Evolutionary conservation across 2,329 filamentous ascomycete species (phyloP).

Genomic region (Ophiostoma ulmi): DNA sequence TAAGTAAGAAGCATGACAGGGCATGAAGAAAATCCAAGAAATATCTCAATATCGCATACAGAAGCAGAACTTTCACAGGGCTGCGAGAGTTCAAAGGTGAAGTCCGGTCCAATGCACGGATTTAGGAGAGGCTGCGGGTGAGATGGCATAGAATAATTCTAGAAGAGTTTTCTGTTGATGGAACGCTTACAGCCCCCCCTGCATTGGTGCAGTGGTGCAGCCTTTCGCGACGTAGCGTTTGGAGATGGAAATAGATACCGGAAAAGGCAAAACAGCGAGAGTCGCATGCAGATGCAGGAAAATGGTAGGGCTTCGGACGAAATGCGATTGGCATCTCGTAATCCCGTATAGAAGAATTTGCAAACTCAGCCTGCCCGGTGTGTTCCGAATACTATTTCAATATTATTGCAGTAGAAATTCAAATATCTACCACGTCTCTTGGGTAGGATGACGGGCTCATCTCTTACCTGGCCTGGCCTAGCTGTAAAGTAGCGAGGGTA

Average conservation of each 20-base stretch:
- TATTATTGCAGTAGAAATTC: background rate
- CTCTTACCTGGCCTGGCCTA: background rate
- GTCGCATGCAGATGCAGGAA: background rate
- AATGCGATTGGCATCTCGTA: background rate
- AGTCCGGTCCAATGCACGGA: background rate
- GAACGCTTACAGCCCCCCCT: slow-evolving; percentile 1
- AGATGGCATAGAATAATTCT: slow-evolving; percentile 8
- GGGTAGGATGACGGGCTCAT: background rate
- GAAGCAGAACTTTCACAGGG: background rate
- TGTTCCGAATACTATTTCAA: background rate
- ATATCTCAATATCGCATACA: background rate
- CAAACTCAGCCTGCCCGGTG: background rate
- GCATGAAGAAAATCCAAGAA: background rate
- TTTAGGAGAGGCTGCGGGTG: slow-evolving; percentile 1
- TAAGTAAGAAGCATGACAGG: background rate
- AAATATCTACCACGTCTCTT: background rate
- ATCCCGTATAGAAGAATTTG: background rate
- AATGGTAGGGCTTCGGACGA: background rate
- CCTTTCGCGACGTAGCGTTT: slow-evolving; percentile 4
- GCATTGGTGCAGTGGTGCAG: slow-evolving; percentile 5
- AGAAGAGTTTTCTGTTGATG: background rate
- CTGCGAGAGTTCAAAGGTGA: background rate
- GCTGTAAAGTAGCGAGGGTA: background rate
- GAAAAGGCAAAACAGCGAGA: slow-evolving; percentile 10
- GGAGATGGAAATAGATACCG: background rate